phyloP scores from a whole-genome alignment of 768 basidiomycete genomes.

The Mycena albidolilacea region DNA sequence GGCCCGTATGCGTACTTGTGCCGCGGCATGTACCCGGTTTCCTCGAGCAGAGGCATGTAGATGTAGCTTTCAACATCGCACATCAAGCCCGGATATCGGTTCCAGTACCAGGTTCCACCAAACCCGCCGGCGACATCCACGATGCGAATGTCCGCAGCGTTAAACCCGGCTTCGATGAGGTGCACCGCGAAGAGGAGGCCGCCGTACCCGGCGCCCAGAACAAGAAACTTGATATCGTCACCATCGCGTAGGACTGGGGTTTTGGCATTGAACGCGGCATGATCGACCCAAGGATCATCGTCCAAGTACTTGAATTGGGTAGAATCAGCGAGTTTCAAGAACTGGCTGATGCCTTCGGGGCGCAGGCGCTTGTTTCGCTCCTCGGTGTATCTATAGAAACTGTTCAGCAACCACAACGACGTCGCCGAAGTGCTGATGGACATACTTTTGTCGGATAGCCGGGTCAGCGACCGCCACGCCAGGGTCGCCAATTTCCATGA shows the following conservation, averaged over 20 bases:
- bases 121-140: too few species aligned
- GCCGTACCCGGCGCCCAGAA: too few species aligned
- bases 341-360: slow-evolving; percentile 9
- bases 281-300: slow-evolving; percentile 35
- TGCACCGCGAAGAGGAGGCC: too few species aligned
- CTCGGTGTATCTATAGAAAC: slow-evolving; percentile 20
- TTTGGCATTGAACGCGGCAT: slow-evolving; percentile 7
- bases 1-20: slow-evolving; percentile 38
- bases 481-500: neutral
- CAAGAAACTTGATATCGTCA: too few species aligned
- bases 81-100: too few species aligned
- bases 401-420: neutral
- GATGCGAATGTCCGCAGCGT: too few species aligned
- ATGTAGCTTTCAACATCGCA: too few species aligned
- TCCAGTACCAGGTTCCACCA: too few species aligned
- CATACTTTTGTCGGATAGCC: neutral
- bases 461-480: slow-evolving; percentile 2
- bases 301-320: slow-evolving; percentile 18
- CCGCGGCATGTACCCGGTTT: slow-evolving; percentile 38
- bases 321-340: slow-evolving; percentile 16
- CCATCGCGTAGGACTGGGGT: too few species aligned
- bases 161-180: too few species aligned
- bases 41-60: slow-evolving; percentile 21
- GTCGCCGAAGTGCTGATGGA: neutral
- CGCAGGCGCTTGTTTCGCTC: slow-evolving; percentile 38